A percentile compares a stretch with the other conserved stretches of the same genome.
These are phyloP conservation scores for Meyerozyma smithsonii DNA, from an alignment of 1,139 yeast genomes.

Conservation along the genomic window DNA sequence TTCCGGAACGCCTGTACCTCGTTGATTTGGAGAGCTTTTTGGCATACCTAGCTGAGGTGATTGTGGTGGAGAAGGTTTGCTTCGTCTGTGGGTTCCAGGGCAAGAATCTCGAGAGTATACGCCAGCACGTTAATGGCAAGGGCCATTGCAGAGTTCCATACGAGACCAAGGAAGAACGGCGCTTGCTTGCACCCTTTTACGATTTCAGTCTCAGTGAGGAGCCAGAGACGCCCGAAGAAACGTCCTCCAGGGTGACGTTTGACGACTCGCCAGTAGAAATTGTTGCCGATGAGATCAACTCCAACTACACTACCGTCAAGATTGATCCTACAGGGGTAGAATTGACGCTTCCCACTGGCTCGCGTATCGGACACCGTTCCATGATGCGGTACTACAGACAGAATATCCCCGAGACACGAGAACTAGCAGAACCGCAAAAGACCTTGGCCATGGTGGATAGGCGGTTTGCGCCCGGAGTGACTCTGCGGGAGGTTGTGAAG, in stretches of 20 bases:
- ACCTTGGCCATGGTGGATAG: slow-evolving; percentile 39
- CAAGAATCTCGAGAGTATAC: slow-evolving; percentile 41
- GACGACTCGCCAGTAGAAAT: slow-evolving; percentile 1
- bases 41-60: slow-evolving; percentile 37
- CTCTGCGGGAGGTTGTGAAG: slow-evolving; percentile 23
- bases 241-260: neutral
- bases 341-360: slow-evolving; percentile 44
- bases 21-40: slow-evolving; percentile 42
- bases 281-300: slow-evolving; percentile 10
- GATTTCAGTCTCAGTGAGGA: slow-evolving; percentile 27
- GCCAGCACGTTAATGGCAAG: slow-evolving; percentile 48
- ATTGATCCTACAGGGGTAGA: slow-evolving; percentile 40
- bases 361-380: slow-evolving; percentile 44
- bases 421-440: slow-evolving; percentile 22
- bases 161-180: slow-evolving; percentile 43
- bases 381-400: slow-evolving; percentile 43
- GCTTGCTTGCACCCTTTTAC: slow-evolving; percentile 38
- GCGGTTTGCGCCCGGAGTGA: slow-evolving; percentile 38
- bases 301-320: slow-evolving; percentile 29
- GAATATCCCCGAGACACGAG: slow-evolving; percentile 24
- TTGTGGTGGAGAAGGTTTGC: slow-evolving; percentile 45
- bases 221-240: neutral
- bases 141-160: slow-evolving; percentile 55
- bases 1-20: slow-evolving; percentile 44
- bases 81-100: slow-evolving; percentile 52